Percentiles rank a stretch among this genome's conserved stretches.
phyloP scores from a whole-genome alignment of 1,284 basidiomycete genomes.

The Fomitopsis palustris region DNA sequence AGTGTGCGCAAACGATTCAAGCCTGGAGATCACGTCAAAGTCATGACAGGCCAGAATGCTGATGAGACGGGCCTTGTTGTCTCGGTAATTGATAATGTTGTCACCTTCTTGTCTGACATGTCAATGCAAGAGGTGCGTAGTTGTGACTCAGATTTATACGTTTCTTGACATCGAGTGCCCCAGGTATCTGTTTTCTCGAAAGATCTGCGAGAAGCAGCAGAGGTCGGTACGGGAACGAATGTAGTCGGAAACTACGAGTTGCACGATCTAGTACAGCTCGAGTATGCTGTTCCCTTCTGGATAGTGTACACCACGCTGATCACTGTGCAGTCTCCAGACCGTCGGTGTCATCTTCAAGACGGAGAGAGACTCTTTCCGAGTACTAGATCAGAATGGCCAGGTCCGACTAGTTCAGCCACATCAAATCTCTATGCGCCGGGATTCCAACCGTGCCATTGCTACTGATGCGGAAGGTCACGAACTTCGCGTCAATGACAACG shows the following conservation, averaged over 20 bases:
- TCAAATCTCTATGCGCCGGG: constrained; percentile 90
- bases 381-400: constrained; percentile 93
- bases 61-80: constrained; percentile 97
- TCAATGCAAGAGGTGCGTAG: constrained; percentile 78
- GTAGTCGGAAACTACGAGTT: constrained; percentile 91
- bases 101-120: constrained; percentile 98
- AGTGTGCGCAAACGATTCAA: constrained; percentile 95
- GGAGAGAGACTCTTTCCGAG: constrained; percentile 91
- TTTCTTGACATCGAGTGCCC: background rate
- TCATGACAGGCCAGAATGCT: constrained; percentile 91
- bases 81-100: constrained; percentile 85
- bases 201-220: constrained; percentile 95
- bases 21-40: constrained; percentile 98
- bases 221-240: constrained; percentile 89
- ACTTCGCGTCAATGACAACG: constrained; percentile 82
- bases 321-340: constrained; percentile 69
- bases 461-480: constrained; percentile 89
- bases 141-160: background rate
- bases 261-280: constrained; percentile 95
- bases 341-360: constrained; percentile 98
- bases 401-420: constrained; percentile 89
- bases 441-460: constrained; percentile 83
- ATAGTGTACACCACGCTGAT: constrained; percentile 7
- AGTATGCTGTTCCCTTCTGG: constrained; percentile 58
- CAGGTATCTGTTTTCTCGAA: constrained; percentile 96